phyloP scores from a whole-genome alignment of 2,329 filamentous ascomycete species.

The Setomelanomma holmii region DNA sequence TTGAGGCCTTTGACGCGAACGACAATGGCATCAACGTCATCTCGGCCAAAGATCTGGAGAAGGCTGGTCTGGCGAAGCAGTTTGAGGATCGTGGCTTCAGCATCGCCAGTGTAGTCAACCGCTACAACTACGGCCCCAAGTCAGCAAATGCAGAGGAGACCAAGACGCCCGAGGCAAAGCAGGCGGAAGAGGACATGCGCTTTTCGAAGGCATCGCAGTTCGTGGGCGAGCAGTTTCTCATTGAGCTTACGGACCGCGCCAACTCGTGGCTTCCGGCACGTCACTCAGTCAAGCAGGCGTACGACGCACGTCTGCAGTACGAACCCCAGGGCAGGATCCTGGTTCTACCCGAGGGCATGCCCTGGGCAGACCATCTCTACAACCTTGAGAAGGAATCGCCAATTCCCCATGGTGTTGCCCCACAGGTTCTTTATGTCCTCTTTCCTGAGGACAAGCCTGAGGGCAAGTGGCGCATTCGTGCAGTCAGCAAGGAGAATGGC shows the following conservation, averaged over 20 bases:
- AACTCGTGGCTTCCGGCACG: slow-evolving; percentile 87
- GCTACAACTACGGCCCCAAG: slow-evolving; percentile 71
- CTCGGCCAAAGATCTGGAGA: slow-evolving; percentile 71
- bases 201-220: slow-evolving; percentile 80
- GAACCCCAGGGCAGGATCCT: slow-evolving; percentile 81
- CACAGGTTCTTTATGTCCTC: slow-evolving; percentile 82
- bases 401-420: slow-evolving; percentile 50
- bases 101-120: slow-evolving; percentile 86
- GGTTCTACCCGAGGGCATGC: slow-evolving; percentile 78
- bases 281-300: slow-evolving; percentile 77
- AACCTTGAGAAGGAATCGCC: slow-evolving; percentile 71
- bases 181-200: slow-evolving; percentile 79
- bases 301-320: slow-evolving; percentile 69
- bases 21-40: slow-evolving; percentile 93
- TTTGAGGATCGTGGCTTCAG: slow-evolving; percentile 85
- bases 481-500: slow-evolving; percentile 82
- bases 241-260: slow-evolving; percentile 78
- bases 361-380: slow-evolving; percentile 98
- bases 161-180: slow-evolving; percentile 53
- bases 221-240: slow-evolving; percentile 87
- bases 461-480: slow-evolving; percentile 92
- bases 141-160: slow-evolving; percentile 51
- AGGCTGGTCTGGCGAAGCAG: slow-evolving; percentile 78
- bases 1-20: slow-evolving; percentile 96
- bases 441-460: slow-evolving; percentile 82